These are phyloP conservation scores for Apiotrichum akiyoshidainum DNA, from an alignment of 1,284 basidiomycete species.

Conservation along the genomic window DNA sequence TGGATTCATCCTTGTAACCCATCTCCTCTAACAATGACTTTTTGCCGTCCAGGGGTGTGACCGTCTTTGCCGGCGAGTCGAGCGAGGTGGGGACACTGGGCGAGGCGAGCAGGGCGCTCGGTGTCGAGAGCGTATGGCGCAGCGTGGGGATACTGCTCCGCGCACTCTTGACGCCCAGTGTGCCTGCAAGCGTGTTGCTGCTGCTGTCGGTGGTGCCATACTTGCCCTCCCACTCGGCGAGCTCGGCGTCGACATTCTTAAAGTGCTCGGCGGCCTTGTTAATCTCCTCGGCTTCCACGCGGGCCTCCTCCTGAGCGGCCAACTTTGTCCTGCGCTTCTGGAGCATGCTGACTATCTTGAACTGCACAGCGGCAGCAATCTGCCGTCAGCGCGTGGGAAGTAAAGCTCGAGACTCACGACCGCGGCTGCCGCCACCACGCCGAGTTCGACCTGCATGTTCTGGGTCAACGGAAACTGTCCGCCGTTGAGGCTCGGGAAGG, in stretches of 20 bases:
- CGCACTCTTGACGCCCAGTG: constrained; percentile 1
- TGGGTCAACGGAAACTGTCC: constrained; percentile 79
- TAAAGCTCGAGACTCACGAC: constrained; percentile 32
- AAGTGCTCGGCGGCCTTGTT: constrained; percentile 70
- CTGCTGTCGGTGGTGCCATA: constrained; percentile 55
- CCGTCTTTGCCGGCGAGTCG: not conserved
- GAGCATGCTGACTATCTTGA: constrained; percentile 75
- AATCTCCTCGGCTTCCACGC: constrained; percentile 71
- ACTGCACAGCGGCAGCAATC: constrained; percentile 85
- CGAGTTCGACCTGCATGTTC: constrained; percentile 89
- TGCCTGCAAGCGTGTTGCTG: constrained; percentile 1
- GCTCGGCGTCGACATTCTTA: constrained; percentile 65
- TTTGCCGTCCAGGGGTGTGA: not conserved
- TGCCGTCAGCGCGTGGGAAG: constrained; percentile 15
- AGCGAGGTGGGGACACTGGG: not conserved
- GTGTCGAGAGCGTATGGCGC: not conserved
- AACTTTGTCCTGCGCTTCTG: constrained; percentile 75
- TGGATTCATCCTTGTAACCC: constrained; percentile 6
- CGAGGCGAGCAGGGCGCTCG: not conserved
- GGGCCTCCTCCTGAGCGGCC: constrained; percentile 64
- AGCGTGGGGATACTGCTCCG: not conserved
- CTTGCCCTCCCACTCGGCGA: constrained; percentile 79
- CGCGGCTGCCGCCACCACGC: constrained; percentile 70
- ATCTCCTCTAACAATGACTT: constrained; percentile 16
- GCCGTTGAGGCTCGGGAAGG: constrained; percentile 74